Evolutionary conservation across 768 basidiomycete species (phyloP).

Genomic region (Rhizopogon vinicolor): DNA sequence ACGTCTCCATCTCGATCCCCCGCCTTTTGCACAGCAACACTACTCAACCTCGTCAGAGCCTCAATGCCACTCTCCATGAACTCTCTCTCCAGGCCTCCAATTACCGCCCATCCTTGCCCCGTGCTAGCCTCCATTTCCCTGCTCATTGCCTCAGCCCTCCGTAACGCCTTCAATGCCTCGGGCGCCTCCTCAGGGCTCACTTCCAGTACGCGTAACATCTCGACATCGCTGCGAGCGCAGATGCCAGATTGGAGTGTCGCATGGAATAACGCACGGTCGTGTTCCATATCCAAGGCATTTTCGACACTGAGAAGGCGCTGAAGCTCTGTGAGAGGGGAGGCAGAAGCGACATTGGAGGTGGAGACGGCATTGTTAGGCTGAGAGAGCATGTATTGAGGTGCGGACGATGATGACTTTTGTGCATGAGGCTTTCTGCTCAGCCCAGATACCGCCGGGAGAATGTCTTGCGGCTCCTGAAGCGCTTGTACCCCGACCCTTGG

Average conservation of each 20-base stretch:
- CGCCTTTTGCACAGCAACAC: conserved; percentile 12
- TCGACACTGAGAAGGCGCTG: not conserved
- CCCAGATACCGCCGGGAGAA: not conserved
- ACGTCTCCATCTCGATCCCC: conserved; percentile 9
- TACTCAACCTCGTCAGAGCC: conserved; percentile 59
- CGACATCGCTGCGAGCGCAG: not conserved
- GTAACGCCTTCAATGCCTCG: not conserved
- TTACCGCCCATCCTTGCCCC: not conserved
- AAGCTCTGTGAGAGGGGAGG: not conserved
- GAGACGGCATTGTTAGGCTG: not conserved
- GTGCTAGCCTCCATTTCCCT: not conserved
- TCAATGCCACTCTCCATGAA: conserved; percentile 74
- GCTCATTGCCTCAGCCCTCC: not conserved
- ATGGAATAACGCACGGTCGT: not conserved
- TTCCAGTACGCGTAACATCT: not conserved
- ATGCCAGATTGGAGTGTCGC: not conserved
- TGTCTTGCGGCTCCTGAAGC: not conserved
- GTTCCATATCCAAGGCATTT: not conserved
- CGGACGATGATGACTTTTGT: not conserved
- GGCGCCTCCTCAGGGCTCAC: not conserved
- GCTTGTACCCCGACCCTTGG: not conserved
- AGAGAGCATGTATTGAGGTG: not conserved
- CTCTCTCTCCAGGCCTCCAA: conserved; percentile 40
- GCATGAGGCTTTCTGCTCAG: not conserved
- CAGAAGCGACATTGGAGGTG: not conserved